Evolutionary conservation across 2,329 filamentous ascomycete genomes (phyloP).

Genomic region (Elsinoe fawcettii): DNA sequence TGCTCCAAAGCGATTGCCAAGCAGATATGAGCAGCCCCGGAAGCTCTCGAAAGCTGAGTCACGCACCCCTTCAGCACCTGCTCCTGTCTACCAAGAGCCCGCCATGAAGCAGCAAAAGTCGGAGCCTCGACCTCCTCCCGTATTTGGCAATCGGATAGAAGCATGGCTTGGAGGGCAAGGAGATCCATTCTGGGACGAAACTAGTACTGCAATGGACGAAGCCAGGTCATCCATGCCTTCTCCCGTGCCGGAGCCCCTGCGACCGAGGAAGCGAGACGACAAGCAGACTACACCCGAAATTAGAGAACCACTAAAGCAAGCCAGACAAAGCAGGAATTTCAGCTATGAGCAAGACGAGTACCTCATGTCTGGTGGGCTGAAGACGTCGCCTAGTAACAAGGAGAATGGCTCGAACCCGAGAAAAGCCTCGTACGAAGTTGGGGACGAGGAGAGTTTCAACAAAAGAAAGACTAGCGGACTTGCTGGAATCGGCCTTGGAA

Average conservation of each 20-base stretch:
- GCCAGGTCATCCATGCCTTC: conserved; percentile 21
- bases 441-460: conserved; percentile 24
- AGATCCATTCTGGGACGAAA: conserved; percentile 27
- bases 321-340: conserved; percentile 3
- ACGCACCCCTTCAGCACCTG: conserved; percentile 25
- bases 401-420: conserved; percentile 10
- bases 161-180: conserved; percentile 46
- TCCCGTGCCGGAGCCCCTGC: conserved; percentile 26
- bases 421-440: conserved; percentile 12
- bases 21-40: not conserved
- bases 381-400: conserved; percentile 11
- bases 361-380: not conserved
- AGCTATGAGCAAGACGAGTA: conserved; percentile 13
- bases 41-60: conserved; percentile 31
- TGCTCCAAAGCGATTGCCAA: conserved; percentile 19
- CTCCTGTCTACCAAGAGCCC: not conserved
- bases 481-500: not conserved
- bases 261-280: conserved; percentile 17
- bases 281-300: conserved; percentile 19
- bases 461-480: conserved; percentile 24
- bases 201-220: not conserved
- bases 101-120: not conserved
- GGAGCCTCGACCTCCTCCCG: conserved; percentile 35
- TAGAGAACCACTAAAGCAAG: not conserved
- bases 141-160: conserved; percentile 48